Base-by-base conservation (phyloP, 2,329 filamentous ascomycete genomes). In the Sarocladium strictum region DNA sequence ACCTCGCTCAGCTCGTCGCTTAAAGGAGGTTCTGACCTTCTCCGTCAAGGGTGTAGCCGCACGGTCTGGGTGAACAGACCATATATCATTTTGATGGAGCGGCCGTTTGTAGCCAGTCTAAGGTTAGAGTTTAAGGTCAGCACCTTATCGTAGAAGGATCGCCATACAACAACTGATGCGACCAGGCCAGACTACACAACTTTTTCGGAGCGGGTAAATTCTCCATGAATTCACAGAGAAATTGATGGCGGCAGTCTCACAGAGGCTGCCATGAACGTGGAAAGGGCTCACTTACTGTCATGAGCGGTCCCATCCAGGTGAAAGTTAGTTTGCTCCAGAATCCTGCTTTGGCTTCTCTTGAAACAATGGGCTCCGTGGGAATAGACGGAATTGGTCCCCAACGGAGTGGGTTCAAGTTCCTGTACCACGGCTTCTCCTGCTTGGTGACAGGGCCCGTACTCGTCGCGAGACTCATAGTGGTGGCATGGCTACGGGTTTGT, bases 251-350 rank as follows among this genome's bases (percentile, higher is more conserved):
- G 7, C 29, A 12, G 12, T 32, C 29, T 12, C 29, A 12, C 29
- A n/a, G 29, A 32, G 29, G 29, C 12, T 12, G 29, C 29, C 6
- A 6, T 32, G 12, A 38, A 38, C 35, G 35, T 38, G 35, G 35
- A 38, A 38, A 38, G 40, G 40, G 24, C 23, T 15, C 10, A 74
- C 81, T 72, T 69, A 87, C 86, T 59, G 72, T 78, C 92, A 97
- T 97, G 54, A 97, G 66, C 1, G 90, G 86, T 1, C 84, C 84
- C 78, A 97, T 93, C 93, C 93, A 97, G 67, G 90, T 83, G 65
- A 96, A 97, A 3, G 86, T 87, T 21, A 96, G 67, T 55, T 77
- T 67, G 71, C 89, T 96, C 59, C 94, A 79, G 64, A 91, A 86
- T 2, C 80, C 74, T 4, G 92, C 92, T 3, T 74, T 77, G 65